phyloP scores from a whole-genome alignment of 805 yeast genomes.

The Maudiozyma pseudohumilis region DNA sequence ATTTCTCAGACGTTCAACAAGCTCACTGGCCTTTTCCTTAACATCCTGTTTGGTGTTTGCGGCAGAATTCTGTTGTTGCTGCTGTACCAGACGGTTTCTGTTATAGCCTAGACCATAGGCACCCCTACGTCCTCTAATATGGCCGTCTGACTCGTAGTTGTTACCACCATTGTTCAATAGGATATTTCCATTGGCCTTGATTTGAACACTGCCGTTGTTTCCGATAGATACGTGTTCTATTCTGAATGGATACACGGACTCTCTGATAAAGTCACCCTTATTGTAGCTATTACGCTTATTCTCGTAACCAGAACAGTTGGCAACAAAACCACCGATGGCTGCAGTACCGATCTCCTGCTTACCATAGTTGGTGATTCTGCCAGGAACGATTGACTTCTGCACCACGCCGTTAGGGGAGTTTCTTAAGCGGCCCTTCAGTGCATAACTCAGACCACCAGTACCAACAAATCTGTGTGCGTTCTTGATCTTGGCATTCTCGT shows the following conservation, averaged over 20 bases:
- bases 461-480: slow-evolving; percentile 38
- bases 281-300: slow-evolving; percentile 28
- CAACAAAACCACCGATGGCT: slow-evolving; percentile 52
- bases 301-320: slow-evolving; percentile 26
- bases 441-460: slow-evolving; percentile 68
- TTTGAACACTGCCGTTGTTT: slow-evolving; percentile 28
- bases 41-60: slow-evolving; percentile 1
- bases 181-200: slow-evolving; percentile 13
- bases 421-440: slow-evolving; percentile 53
- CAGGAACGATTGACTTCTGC: slow-evolving; percentile 48
- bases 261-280: slow-evolving; percentile 36
- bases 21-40: slow-evolving; percentile 5
- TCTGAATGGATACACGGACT: slow-evolving; percentile 35
- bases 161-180: not conserved
- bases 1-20: slow-evolving; percentile 6
- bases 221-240: slow-evolving; percentile 31
- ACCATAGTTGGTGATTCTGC: slow-evolving; percentile 38
- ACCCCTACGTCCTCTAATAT: not conserved
- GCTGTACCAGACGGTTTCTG: not conserved
- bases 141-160: not conserved
- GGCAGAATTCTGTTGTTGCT: not conserved
- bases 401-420: slow-evolving; percentile 65
- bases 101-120: slow-evolving; percentile 1
- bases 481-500: slow-evolving; percentile 6
- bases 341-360: slow-evolving; percentile 23